Base-by-base conservation (phyloP, 208 protist genomes). In the Trypanosoma avium region DNA sequence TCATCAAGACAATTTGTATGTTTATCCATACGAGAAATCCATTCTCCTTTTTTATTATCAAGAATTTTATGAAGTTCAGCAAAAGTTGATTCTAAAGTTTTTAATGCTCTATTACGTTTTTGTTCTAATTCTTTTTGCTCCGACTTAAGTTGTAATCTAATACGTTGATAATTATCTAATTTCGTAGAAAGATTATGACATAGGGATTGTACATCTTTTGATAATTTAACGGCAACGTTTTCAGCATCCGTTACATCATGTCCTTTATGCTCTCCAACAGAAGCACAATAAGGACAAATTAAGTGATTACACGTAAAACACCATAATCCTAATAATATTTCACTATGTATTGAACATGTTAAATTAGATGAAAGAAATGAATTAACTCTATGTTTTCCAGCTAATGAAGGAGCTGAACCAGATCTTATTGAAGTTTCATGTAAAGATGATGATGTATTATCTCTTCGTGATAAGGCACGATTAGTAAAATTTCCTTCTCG, bases 281-380 rank as follows among this genome's bases (percentile, higher is more conserved):
- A 81, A 27, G 79, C 80, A 61, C 84, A 91, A 71, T 88, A 87
- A 19, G 84, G 78, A 58, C 84, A 91, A 36, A 73, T 75, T 42
- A 86, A 73, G 63, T 78, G 70, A 15, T 57, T 43, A 61, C 84
- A 91, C 27, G 66, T 71, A 0, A 36, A 58, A 59, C 84, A 91
- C 71, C 77, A 88, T 13, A 91, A 67, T 22, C 72, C 76, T 47
- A 78, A 60, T 35, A 79, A 21, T 40, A 79, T 69, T 13, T 48
- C 61, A 24, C 26, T 63, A 65, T 91, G 84, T 33, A 75, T 59
- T 5, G 48, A 40, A 65, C 84, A 91, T 15, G 54, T 33, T 12
- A 61, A 10, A 38, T 3, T 43, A 8, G 60, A 27, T 17, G 40
- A 12, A 40, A 24, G 49, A 19, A 30, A 24, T 29, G 50, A 21